These are phyloP conservation scores for Epicoccum sorghinum DNA, from an alignment of 2,329 filamentous ascomycete species.

Conservation along the genomic window DNA sequence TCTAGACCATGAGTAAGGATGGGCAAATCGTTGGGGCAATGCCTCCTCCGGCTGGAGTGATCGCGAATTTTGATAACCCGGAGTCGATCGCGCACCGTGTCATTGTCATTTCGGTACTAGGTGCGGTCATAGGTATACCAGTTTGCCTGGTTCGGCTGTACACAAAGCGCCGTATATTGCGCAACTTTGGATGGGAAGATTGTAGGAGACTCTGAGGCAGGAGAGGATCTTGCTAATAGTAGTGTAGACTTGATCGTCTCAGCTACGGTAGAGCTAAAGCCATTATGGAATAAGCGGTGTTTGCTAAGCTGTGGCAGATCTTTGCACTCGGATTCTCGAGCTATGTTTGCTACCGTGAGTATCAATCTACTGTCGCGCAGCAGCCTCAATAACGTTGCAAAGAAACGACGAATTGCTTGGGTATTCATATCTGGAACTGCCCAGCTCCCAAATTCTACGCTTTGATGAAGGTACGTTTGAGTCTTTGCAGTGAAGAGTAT, in stretches of 20 bases:
- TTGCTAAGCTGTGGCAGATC: conserved; percentile 1
- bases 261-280: no score
- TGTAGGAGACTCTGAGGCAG: conserved; percentile 2
- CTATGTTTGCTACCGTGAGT: conserved; percentile 17
- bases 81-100: conserved; percentile 25
- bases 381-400: no score
- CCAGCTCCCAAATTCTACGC: conserved; percentile 15
- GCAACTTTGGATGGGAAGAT: conserved; percentile 21
- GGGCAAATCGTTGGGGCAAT: conserved; percentile 1
- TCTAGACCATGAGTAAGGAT: background rate
- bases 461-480: conserved; percentile 22
- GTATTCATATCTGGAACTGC: conserved; percentile 22
- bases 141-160: conserved; percentile 21
- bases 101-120: conserved; percentile 18
- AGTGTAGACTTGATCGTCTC: no score
- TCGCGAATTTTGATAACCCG: conserved; percentile 10
- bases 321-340: conserved; percentile 20
- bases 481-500: background rate
- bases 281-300: no score
- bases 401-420: conserved; percentile 26
- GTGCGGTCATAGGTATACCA: conserved; percentile 19
- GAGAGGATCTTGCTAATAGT: background rate
- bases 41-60: conserved; percentile 7
- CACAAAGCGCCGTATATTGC: conserved; percentile 21
- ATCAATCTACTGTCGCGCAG: no score